These are phyloP conservation scores for Spiraea crenata DNA, from an alignment of 331 rosid species.

Conservation along the genomic window DNA sequence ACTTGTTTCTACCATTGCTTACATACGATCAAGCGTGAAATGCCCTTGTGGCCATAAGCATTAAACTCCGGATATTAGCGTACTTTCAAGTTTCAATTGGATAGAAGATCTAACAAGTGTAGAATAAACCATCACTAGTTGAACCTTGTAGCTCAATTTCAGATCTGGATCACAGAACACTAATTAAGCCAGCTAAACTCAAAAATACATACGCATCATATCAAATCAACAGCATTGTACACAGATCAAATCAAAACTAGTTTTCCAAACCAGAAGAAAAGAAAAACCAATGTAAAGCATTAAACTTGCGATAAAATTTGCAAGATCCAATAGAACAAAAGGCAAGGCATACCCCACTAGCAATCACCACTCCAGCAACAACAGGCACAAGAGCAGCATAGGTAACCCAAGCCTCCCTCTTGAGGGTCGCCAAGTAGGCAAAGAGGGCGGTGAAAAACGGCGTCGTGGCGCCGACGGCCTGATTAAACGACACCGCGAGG, in stretches of 20 bases:
- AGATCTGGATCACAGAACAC: slow-evolving; percentile 46
- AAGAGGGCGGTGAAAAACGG: slow-evolving; percentile 94
- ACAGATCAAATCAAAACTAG: slow-evolving; percentile 11
- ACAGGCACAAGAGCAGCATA: slow-evolving; percentile 97
- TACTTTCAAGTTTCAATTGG: neutral
- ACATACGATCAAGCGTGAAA: neutral
- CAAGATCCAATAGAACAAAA: slow-evolving; percentile 20
- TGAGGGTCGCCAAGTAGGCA: slow-evolving; percentile 78
- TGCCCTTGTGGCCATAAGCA: neutral
- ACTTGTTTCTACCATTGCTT: neutral
- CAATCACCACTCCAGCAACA: slow-evolving; percentile 96
- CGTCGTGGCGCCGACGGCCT: slow-evolving; percentile 96
- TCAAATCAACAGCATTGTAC: slow-evolving; percentile 18
- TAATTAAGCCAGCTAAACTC: neutral
- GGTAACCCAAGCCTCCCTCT: slow-evolving; percentile 94
- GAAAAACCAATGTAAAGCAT: neutral
- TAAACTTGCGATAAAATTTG: neutral
- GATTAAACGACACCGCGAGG: slow-evolving; percentile 91
- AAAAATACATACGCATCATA: neutral
- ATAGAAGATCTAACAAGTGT: slow-evolving; percentile 24
- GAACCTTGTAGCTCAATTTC: slow-evolving; percentile 14
- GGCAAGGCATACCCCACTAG: slow-evolving; percentile 79
- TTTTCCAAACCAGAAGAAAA: neutral
- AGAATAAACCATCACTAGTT: slow-evolving; percentile 2
- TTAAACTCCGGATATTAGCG: neutral